Percentiles rank a stretch among this genome's conserved stretches.
phyloP scores from a whole-genome alignment of 805 yeast species.

The Nakazawaea laoshanensis region DNA sequence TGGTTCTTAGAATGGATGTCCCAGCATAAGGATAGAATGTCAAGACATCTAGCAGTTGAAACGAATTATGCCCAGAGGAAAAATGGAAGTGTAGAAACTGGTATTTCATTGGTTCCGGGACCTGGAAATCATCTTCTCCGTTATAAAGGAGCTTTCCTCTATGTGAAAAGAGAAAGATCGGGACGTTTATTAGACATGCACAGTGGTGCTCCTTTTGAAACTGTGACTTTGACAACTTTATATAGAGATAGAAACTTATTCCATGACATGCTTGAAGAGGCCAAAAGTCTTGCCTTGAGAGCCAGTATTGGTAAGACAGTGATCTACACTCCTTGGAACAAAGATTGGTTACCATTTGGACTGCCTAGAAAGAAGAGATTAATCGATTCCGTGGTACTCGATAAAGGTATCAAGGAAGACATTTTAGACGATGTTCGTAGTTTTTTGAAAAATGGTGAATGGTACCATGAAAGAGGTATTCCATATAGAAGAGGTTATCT shows the following conservation, averaged over 20 bases:
- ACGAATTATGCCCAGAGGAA: slow-evolving; percentile 84
- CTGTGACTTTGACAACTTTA: slow-evolving; percentile 87
- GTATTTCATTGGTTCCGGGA: slow-evolving; percentile 90
- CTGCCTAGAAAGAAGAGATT: slow-evolving; percentile 84
- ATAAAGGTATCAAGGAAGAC: slow-evolving; percentile 57
- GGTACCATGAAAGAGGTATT: slow-evolving; percentile 96
- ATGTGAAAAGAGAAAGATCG: slow-evolving; percentile 84
- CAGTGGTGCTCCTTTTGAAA: slow-evolving; percentile 91
- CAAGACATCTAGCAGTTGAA: slow-evolving; percentile 85
- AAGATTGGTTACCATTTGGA: slow-evolving; percentile 98
- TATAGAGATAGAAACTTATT: slow-evolving; percentile 73
- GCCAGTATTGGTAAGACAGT: slow-evolving; percentile 91
- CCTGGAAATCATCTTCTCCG: slow-evolving; percentile 89
- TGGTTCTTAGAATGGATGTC: slow-evolving; percentile 99
- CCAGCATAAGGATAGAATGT: slow-evolving; percentile 59
- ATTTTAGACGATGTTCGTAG: slow-evolving; percentile 70
- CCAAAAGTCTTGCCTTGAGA: slow-evolving; percentile 73
- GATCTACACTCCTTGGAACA: slow-evolving; percentile 90
- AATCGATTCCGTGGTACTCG: slow-evolving; percentile 80
- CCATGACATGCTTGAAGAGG: slow-evolving; percentile 62
- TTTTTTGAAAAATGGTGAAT: slow-evolving; percentile 69
- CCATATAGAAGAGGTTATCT: slow-evolving; percentile 95
- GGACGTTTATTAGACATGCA: slow-evolving; percentile 83
- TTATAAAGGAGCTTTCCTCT: slow-evolving; percentile 82
- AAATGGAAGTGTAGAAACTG: slow-evolving; percentile 84